Evolutionary conservation across 2,329 filamentous ascomycete genomes (phyloP), one percentile per base, ranked within the genome.

Genomic region (Fusarium sulawesiense): DNA sequence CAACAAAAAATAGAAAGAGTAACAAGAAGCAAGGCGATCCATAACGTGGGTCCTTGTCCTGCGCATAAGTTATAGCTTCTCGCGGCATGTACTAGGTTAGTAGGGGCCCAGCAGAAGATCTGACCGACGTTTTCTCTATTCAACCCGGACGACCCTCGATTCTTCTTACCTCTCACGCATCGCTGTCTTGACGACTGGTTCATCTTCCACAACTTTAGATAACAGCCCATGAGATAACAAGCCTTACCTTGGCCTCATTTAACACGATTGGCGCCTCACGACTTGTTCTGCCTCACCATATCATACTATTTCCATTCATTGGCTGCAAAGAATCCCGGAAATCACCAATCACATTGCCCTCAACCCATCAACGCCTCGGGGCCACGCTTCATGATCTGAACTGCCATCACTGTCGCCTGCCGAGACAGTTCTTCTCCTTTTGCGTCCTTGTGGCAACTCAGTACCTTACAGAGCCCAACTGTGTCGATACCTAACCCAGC

Each of bases 271-370:
- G 76, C 76, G 73, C 77, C 73, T 71, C 72, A 68, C 64, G 57
- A 59, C 65, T 68, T 69, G 63, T 74, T 77, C 73, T 78, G 75
- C 77, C 76, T 79, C 77, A 76, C 76, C 69, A 73, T 75, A 73
- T 75, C 73, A 72, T 74, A 72, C 72, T 74, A 76, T 78, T 71
- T 71, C 67, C 70, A 67, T 72, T 66, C 69, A 79, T 79, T 80
- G 78, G 78, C 76, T 72, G 37, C 68, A 73, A 60, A 68, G 70
- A 66, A 68, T 68, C 76, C 75, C 71, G 64, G 70, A 62, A 58
- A 74, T 72, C 73, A 73, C 78, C 78, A 80, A 80, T 80, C 78
- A 79, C 71, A 77, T 70, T 62, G 55, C 64, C 62, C 64, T 72
- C 65, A 65, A 60, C 73, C 74, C 69, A 70, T 76, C 77, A 76